Percentiles rank a stretch among this genome's conserved stretches.
Conservation (phyloP, 164 flowering plant species). For the Magnolia changhungtana region DNA sequence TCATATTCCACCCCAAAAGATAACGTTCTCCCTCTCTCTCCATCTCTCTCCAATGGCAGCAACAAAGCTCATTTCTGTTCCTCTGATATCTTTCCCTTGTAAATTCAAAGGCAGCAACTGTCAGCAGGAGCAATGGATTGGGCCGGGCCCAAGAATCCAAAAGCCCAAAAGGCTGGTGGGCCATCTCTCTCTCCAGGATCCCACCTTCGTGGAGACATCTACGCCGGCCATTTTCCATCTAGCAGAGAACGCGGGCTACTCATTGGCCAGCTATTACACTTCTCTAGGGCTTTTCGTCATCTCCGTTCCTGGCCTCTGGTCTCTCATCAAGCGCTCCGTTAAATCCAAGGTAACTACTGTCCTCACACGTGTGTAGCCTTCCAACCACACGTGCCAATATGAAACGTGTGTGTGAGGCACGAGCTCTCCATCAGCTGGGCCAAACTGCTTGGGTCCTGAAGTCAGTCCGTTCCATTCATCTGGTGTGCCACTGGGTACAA, state of each 20-base stretch:
- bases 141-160: neutral
- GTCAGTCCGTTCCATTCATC: no score
- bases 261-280: constrained; percentile 92
- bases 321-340: constrained; percentile 98
- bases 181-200: constrained; percentile 28
- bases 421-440: no score
- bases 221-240: constrained; percentile 25
- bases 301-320: constrained; percentile 98
- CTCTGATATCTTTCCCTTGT: constrained; percentile 14
- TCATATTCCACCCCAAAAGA: no score
- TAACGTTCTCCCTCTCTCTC: no score
- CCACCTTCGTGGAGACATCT: neutral
- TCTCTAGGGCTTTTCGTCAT: constrained; percentile 90
- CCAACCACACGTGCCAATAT: neutral
- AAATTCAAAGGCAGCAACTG: constrained; percentile 6
- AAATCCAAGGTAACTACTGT: constrained; percentile 74
- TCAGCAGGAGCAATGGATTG: constrained; percentile 18
- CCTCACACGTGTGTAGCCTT: no score
- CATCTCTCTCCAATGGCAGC: neutral
- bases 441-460: no score
- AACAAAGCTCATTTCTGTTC: constrained; percentile 16
- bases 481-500: no score
- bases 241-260: constrained; percentile 65
- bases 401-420: neutral
- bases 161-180: constrained; percentile 18